Evolutionary conservation across 2,329 filamentous ascomycete species (phyloP).

Genomic region (Zasmidium angulare): DNA sequence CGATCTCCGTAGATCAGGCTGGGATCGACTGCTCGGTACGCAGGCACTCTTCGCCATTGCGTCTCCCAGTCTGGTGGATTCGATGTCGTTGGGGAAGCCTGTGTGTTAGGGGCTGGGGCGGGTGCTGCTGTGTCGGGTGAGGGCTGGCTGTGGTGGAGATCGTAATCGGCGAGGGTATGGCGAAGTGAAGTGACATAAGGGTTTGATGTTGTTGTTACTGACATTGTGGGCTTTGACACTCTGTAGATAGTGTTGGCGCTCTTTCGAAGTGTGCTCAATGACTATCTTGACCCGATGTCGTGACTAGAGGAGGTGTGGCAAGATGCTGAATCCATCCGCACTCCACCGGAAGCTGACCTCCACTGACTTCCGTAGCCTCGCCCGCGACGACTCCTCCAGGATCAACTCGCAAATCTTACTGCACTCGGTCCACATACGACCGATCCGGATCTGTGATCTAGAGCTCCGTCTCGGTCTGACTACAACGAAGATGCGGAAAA

Average conservation of each 20-base stretch:
- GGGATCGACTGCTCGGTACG: slow-evolving; percentile 48
- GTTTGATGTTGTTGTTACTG: slow-evolving; percentile 46
- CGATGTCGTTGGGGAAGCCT: slow-evolving; percentile 19
- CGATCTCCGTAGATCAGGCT: slow-evolving; percentile 43
- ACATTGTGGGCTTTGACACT: slow-evolving; percentile 35
- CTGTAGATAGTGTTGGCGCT: not conserved
- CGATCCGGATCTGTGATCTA: not conserved
- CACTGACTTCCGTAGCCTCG: not conserved
- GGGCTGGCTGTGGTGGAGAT: slow-evolving; percentile 43
- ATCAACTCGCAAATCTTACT: not conserved
- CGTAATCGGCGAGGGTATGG: slow-evolving; percentile 47
- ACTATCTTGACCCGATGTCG: not conserved
- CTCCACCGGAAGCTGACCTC: not conserved
- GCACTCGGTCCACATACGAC: not conserved
- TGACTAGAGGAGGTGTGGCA: not conserved
- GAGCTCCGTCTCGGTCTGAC: not conserved
- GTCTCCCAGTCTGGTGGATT: slow-evolving; percentile 49
- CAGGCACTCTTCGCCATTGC: slow-evolving; percentile 49
- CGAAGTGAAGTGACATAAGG: slow-evolving; percentile 38
- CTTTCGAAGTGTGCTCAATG: not conserved
- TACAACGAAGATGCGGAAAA: too few species aligned
- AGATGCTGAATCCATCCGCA: not conserved
- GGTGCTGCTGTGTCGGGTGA: slow-evolving; percentile 25
- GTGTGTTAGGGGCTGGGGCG: slow-evolving; percentile 33
- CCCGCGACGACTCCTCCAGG: not conserved